These are phyloP conservation scores for Lachancea nothofagi DNA, from an alignment of 805 yeast genomes.

Conservation along the genomic window DNA sequence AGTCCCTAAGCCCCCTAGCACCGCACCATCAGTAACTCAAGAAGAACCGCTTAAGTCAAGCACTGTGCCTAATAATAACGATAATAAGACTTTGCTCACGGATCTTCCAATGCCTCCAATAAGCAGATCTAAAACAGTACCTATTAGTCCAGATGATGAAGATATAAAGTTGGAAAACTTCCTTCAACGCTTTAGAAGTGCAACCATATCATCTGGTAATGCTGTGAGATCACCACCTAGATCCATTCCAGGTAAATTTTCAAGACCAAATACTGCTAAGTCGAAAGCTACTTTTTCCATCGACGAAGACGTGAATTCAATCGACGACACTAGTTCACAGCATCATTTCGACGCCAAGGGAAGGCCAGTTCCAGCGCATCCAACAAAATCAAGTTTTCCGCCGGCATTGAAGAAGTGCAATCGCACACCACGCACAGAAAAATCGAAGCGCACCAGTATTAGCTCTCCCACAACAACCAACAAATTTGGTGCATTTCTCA, in stretches of 20 bases:
- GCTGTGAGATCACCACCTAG: too few relatives aligned
- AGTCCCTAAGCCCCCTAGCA: not conserved
- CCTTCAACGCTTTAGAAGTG: constrained; percentile 34
- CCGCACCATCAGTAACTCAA: not conserved
- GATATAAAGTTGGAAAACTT: constrained; percentile 47
- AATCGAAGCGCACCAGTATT: constrained; percentile 1
- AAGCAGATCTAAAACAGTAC: constrained; percentile 17
- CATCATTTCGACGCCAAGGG: constrained; percentile 36
- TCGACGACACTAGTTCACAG: constrained; percentile 1
- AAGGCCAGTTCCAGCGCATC: constrained; percentile 49
- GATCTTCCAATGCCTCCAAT: constrained; percentile 3
- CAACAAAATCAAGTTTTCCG: constrained; percentile 41
- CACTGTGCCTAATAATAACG: too few relatives aligned
- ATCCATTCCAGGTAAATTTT: too few relatives aligned
- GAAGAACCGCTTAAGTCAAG: not conserved
- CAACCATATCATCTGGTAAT: not conserved
- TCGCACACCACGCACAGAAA: not conserved
- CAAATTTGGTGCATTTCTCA: constrained; percentile 32
- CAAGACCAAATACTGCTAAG: not conserved
- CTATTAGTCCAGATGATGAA: constrained; percentile 18
- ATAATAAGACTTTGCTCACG: too few relatives aligned
- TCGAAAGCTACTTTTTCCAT: constrained; percentile 15
- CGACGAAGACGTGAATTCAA: constrained; percentile 11
- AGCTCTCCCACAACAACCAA: constrained; percentile 15
- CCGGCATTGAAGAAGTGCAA: constrained; percentile 38